Conservation (phyloP, 2,329 filamentous ascomycete species). For the Phaeosphaeriaceae sp. region DNA sequence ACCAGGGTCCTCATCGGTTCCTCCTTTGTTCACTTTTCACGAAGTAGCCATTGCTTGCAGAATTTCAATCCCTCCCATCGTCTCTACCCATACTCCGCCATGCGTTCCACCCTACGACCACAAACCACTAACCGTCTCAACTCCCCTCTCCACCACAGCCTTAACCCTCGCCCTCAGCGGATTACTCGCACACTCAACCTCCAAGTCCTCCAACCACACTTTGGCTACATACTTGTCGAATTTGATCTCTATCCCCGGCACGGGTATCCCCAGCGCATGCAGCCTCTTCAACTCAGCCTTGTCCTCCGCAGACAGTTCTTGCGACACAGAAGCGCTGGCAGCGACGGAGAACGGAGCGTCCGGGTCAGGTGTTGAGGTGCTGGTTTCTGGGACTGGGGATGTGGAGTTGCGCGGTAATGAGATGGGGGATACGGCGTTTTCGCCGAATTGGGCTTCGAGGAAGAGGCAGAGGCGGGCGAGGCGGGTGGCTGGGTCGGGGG, state of each 20-base stretch:
- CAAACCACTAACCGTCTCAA: constrained; percentile 72
- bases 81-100: not conserved
- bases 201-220: constrained; percentile 90
- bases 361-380: constrained; percentile 4
- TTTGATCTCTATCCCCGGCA: constrained; percentile 85
- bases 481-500: constrained; percentile 75
- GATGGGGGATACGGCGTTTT: constrained; percentile 81
- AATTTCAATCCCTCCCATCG: no score
- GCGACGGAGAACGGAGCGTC: constrained; percentile 15
- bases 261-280: constrained; percentile 84
- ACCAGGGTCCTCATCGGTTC: no score
- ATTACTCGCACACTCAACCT: constrained; percentile 83
- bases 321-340: not conserved
- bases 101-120: constrained; percentile 30
- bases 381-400: constrained; percentile 22
- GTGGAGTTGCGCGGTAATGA: constrained; percentile 65
- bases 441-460: constrained; percentile 94
- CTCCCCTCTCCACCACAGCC: constrained; percentile 86
- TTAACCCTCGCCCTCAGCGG: constrained; percentile 83
- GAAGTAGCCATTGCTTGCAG: no score
- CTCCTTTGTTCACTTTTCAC: no score
- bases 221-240: constrained; percentile 87
- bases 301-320: constrained; percentile 25
- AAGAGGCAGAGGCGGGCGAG: constrained; percentile 91
- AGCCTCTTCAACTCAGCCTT: constrained; percentile 74